These are phyloP conservation scores for Hypsizygus marmoreus DNA, from an alignment of 768 basidiomycete genomes.

Conservation along the genomic window DNA sequence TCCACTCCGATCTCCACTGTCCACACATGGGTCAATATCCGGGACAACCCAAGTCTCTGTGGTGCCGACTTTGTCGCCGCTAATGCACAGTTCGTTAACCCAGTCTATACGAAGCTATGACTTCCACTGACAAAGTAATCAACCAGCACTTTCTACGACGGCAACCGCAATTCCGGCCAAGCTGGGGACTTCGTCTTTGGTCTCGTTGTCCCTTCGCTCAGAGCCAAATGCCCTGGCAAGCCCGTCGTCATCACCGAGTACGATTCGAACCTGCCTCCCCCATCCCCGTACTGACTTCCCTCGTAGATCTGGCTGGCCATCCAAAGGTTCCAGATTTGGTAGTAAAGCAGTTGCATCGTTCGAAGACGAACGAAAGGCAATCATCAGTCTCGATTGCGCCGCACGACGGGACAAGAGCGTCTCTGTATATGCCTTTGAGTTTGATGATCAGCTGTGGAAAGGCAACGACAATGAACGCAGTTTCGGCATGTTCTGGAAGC, in stretches of 20 bases:
- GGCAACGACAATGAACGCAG: no score
- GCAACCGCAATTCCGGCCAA: constrained; percentile 24
- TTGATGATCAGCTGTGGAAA: no score
- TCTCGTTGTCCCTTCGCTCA: constrained; percentile 34
- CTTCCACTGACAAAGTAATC: not conserved
- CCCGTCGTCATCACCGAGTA: constrained; percentile 36
- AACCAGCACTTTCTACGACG: constrained; percentile 34
- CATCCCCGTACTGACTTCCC: no score
- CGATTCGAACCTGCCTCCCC: constrained; percentile 1
- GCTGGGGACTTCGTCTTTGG: constrained; percentile 37
- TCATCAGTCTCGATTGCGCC: no score
- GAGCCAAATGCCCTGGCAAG: constrained; percentile 34
- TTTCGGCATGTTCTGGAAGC: no score
- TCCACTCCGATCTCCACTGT: constrained; percentile 34
- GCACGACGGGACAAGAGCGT: no score
- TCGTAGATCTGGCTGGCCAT: no score
- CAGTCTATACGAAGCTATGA: no score
- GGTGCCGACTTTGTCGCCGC: constrained; percentile 36
- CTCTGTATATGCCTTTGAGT: no score
- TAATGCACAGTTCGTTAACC: constrained; percentile 33
- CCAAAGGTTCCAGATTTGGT: no score
- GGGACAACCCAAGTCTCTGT: constrained; percentile 29
- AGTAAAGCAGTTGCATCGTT: no score
- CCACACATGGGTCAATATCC: constrained; percentile 34
- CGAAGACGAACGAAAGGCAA: no score